Conservation (phyloP, 768 basidiomycete species). For the Albatrellus ellisii region DNA sequence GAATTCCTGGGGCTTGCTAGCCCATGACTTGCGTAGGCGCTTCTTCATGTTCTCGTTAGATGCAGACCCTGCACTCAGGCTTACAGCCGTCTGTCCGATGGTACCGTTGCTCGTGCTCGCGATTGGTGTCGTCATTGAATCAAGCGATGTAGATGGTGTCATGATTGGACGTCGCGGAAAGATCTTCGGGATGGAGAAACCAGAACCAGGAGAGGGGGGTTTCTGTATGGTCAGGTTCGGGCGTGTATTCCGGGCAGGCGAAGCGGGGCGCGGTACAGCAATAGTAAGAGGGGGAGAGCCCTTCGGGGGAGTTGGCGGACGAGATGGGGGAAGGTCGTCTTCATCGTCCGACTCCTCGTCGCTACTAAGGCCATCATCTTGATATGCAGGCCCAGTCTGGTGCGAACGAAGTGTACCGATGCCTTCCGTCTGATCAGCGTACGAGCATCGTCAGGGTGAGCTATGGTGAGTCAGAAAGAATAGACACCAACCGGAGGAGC, state of each 20-base stretch:
- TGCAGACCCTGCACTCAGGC: no score
- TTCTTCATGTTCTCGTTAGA: constrained; percentile 18
- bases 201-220: neutral
- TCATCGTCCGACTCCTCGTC: constrained; percentile 33
- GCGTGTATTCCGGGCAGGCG: constrained; percentile 13
- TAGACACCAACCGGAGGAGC: constrained; percentile 50
- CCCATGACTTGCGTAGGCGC: constrained; percentile 29
- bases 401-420: constrained; percentile 71
- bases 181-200: constrained; percentile 19
- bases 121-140: constrained; percentile 9
- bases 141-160: constrained; percentile 20
- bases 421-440: constrained; percentile 53
- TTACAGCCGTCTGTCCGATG: constrained; percentile 12
- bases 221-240: no score
- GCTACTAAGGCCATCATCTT: constrained; percentile 67
- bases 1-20: constrained; percentile 28
- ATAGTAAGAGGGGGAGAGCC: constrained; percentile 20
- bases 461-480: neutral
- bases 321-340: no score
- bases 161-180: constrained; percentile 23
- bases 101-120: constrained; percentile 6
- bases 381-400: constrained; percentile 37
- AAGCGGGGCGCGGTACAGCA: constrained; percentile 19
- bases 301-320: no score
- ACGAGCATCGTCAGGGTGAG: neutral